phyloP scores from a whole-genome alignment of 179 eudicot species.

The Actinidia arguta region DNA sequence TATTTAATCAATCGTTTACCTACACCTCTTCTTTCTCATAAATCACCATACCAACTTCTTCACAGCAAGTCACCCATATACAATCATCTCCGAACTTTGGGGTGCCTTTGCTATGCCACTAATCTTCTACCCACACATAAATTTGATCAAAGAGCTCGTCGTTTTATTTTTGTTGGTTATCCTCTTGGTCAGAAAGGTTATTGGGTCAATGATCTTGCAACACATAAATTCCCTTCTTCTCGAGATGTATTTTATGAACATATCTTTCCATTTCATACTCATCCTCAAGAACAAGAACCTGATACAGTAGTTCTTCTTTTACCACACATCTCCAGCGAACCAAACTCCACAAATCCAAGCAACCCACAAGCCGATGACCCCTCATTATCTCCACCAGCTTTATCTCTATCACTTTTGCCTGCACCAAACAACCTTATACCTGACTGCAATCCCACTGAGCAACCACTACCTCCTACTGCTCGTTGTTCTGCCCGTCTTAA shows the following conservation, averaged over 20 bases:
- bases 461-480: background rate
- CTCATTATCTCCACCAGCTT: background rate
- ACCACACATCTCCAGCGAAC: too few relatives aligned
- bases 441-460: background rate
- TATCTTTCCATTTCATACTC: slow-evolving; percentile 11
- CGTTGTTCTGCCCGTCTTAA: background rate
- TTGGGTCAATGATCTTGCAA: background rate
- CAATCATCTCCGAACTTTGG: slow-evolving; percentile 8
- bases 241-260: slow-evolving; percentile 17
- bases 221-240: background rate
- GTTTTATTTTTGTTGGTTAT: slow-evolving; percentile 17
- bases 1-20: slow-evolving; percentile 17
- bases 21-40: slow-evolving; percentile 6
- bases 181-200: slow-evolving; percentile 20
- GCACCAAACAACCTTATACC: background rate
- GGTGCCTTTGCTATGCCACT: slow-evolving; percentile 25
- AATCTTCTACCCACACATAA: slow-evolving; percentile 10
- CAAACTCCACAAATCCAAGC: background rate
- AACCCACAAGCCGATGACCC: background rate
- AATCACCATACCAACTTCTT: background rate
- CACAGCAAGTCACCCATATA: background rate
- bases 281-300: background rate
- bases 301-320: background rate
- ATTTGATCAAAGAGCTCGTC: slow-evolving; percentile 15
- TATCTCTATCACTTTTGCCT: background rate